A percentile compares a stretch with the other conserved stretches of the same genome.
phyloP scores from a whole-genome alignment of 441 rosid species.

The Viola pubescens region DNA sequence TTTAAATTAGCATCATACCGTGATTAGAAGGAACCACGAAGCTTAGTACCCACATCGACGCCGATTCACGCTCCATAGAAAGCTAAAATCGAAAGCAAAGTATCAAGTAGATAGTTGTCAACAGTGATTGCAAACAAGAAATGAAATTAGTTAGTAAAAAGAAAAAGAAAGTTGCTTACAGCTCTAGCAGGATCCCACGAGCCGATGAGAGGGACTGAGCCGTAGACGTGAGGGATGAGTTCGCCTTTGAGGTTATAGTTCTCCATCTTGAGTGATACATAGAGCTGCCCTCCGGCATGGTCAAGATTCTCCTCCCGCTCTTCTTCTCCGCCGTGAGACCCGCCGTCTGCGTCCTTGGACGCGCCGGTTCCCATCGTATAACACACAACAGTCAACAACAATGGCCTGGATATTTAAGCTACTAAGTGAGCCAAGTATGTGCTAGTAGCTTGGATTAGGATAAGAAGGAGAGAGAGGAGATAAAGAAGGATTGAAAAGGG shows the following conservation, averaged over 20 bases:
- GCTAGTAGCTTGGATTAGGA: neutral
- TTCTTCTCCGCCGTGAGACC: slow-evolving; percentile 34
- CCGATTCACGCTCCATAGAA: slow-evolving; percentile 84
- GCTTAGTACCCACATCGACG: slow-evolving; percentile 83
- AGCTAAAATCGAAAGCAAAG: slow-evolving; percentile 31
- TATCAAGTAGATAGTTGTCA: neutral
- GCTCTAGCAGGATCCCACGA: slow-evolving; percentile 94
- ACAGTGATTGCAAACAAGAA: neutral
- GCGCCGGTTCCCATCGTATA: slow-evolving; percentile 57
- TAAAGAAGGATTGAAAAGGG: neutral
- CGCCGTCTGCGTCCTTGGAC: slow-evolving; percentile 53
- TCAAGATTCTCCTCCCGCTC: slow-evolving; percentile 38
- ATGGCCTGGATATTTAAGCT: neutral
- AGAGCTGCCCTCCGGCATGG: slow-evolving; percentile 76
- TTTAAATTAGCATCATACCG: slow-evolving; percentile 30
- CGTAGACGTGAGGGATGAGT: slow-evolving; percentile 86
- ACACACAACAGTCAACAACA: neutral
- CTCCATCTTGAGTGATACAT: slow-evolving; percentile 85
- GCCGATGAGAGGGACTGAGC: slow-evolving; percentile 83
- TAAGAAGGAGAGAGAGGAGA: neutral
- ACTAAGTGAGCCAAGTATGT: neutral
- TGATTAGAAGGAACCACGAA: slow-evolving; percentile 98
- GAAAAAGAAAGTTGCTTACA: slow-evolving; percentile 26
- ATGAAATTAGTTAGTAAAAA: neutral
- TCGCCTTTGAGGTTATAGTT: slow-evolving; percentile 66